Evolutionary conservation across 1,284 basidiomycete genomes (phyloP).

Genomic region (Leccinum pachyderme): DNA sequence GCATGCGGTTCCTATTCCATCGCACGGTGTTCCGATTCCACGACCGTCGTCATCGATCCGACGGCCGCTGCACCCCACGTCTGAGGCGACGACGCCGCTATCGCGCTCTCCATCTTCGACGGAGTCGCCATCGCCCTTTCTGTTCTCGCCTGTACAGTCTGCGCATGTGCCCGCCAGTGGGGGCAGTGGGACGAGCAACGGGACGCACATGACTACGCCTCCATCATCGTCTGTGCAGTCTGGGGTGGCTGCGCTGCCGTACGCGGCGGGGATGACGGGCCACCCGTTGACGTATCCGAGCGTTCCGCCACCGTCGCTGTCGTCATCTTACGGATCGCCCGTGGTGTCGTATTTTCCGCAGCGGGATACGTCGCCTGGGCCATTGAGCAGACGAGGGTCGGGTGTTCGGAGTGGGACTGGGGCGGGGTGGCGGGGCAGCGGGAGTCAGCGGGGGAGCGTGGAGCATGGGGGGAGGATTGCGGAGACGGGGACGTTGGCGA

Average conservation of each 20-base stretch:
- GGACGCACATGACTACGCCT: conserved; percentile 64
- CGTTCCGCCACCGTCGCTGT: conserved; percentile 66
- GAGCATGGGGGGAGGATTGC: conserved; percentile 63
- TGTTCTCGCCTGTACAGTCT: conserved; percentile 55
- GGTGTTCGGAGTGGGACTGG: conserved; percentile 31
- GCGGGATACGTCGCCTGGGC: conserved; percentile 47
- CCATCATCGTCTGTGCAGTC: conserved; percentile 54
- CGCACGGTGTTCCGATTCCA: conserved; percentile 63
- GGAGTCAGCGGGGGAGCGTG: conserved; percentile 54
- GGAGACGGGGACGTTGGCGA: conserved; percentile 55
- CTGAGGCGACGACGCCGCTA: conserved; percentile 54
- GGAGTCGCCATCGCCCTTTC: conserved; percentile 47
- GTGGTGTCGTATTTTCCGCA: conserved; percentile 47
- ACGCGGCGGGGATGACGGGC: conserved; percentile 23
- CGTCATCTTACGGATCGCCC: conserved; percentile 65
- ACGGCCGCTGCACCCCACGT: conserved; percentile 43
- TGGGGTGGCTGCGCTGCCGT: conserved; percentile 33
- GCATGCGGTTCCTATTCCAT: conserved; percentile 63
- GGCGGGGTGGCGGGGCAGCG: conserved; percentile 34
- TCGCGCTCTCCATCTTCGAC: conserved; percentile 60
- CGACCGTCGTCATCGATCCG: conserved; percentile 62
- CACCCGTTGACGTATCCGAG: conserved; percentile 57
- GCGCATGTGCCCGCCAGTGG: conserved; percentile 38
- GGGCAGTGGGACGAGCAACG: conserved; percentile 46
- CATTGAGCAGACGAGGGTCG: conserved; percentile 51